Conservation (phyloP, 768 basidiomycete species). For the Suillus paluster region DNA sequence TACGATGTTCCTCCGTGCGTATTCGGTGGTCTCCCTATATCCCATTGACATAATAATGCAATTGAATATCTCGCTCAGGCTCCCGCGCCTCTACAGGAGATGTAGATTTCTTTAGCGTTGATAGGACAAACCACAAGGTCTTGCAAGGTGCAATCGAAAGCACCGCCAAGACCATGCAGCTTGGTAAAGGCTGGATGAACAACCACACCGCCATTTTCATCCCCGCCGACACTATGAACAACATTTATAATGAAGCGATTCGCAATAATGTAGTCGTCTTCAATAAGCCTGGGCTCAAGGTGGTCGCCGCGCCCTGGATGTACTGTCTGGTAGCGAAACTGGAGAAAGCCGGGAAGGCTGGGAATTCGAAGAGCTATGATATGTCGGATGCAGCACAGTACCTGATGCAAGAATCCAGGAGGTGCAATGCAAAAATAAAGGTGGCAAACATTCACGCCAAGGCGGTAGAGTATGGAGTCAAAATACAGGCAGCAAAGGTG, state of each 20-base stretch:
- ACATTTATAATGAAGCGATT: slow-evolving; percentile 15
- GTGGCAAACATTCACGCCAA: not conserved
- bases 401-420: slow-evolving; percentile 7
- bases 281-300: slow-evolving; percentile 14
- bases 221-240: not conserved
- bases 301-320: slow-evolving; percentile 19
- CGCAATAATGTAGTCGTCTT: slow-evolving; percentile 17
- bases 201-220: not conserved
- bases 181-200: not conserved
- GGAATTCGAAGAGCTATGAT: slow-evolving; percentile 13
- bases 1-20: not conserved
- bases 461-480: not conserved
- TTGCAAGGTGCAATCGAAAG: not conserved
- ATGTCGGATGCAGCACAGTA: slow-evolving; percentile 18
- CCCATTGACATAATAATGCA: not conserved
- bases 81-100: not conserved
- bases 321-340: slow-evolving; percentile 17
- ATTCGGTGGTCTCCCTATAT: too few species aligned
- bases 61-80: not conserved
- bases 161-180: not conserved
- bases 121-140: not conserved
- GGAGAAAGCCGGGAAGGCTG: slow-evolving; percentile 12
- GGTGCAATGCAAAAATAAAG: not conserved
- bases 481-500: not conserved
- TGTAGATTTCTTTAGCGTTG: slow-evolving; percentile 1